Evolutionary conservation across 305 asterid species (phyloP).

Genomic region (Stenogyne calaminthoides): DNA sequence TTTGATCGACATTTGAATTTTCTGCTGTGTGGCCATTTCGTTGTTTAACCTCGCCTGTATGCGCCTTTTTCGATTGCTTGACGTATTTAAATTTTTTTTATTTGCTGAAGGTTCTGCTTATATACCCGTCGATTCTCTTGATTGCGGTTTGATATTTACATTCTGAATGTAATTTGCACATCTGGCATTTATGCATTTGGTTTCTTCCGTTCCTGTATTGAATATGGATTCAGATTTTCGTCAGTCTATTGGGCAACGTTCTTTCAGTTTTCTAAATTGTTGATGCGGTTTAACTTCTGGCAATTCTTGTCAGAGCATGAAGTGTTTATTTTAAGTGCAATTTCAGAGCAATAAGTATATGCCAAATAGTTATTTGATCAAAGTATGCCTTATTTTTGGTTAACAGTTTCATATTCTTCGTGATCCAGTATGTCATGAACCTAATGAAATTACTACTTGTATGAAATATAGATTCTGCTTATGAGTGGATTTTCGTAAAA

Average conservation of each 20-base stretch:
- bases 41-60: background rate
- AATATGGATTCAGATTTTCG: background rate
- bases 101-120: background rate
- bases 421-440: background rate
- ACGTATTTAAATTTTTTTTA: background rate
- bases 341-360: background rate
- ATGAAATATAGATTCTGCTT: background rate
- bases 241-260: background rate
- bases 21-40: background rate
- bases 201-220: background rate
- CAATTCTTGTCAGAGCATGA: background rate
- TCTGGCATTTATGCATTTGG: background rate
- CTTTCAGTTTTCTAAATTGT: background rate
- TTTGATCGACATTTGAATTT: constrained; percentile 3
- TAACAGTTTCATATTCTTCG: background rate
- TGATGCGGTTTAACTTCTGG: background rate
- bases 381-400: background rate
- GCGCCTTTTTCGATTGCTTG: background rate
- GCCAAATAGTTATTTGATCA: background rate
- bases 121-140: background rate
- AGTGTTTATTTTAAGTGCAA: background rate
- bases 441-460: background rate
- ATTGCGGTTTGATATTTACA: background rate
- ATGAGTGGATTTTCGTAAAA: background rate
- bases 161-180: background rate